phyloP scores from a whole-genome alignment of 2,329 filamentous ascomycete species.

The Tetracladium maxilliforme region DNA sequence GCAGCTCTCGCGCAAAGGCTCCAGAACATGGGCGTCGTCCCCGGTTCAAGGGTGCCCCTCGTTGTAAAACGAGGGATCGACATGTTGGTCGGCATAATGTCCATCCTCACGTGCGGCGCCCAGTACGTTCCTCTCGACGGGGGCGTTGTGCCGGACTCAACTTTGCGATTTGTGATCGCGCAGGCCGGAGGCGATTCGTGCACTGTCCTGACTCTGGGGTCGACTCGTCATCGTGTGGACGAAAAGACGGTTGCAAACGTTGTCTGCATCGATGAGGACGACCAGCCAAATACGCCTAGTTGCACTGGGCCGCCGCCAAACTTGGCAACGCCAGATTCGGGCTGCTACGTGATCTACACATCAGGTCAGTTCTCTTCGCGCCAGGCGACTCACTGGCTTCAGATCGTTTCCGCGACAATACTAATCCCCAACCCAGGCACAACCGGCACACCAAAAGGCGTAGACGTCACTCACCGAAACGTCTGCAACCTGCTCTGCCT shows the following conservation, averaged over 20 bases:
- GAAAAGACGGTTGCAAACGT: too few species aligned
- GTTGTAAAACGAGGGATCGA: conserved; percentile 38
- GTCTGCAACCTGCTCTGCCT: conserved; percentile 36
- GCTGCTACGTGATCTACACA: conserved; percentile 11
- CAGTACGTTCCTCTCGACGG: conserved; percentile 47
- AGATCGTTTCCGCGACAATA: conserved; percentile 3
- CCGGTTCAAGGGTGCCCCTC: conserved; percentile 33
- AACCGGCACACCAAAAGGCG: conserved; percentile 41
- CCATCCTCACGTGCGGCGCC: conserved; percentile 37
- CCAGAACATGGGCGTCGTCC: conserved; percentile 20
- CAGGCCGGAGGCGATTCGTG: too few species aligned
- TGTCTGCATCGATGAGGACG: too few species aligned
- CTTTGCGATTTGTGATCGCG: too few species aligned
- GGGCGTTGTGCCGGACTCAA: conserved; percentile 30
- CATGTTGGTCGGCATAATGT: conserved; percentile 41
- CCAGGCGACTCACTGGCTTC: too few species aligned
- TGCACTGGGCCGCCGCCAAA: neutral
- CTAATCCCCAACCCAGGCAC: conserved; percentile 18
- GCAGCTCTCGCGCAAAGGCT: conserved; percentile 26
- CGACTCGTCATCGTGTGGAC: too few species aligned
- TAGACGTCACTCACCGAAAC: conserved; percentile 39
- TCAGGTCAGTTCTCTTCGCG: conserved; percentile 25
- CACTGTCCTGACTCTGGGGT: too few species aligned
- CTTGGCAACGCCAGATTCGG: conserved; percentile 1
- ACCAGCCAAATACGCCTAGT: too few species aligned